Conservation (phyloP, 306 rosid species). For the Abrus pulchellus region DNA sequence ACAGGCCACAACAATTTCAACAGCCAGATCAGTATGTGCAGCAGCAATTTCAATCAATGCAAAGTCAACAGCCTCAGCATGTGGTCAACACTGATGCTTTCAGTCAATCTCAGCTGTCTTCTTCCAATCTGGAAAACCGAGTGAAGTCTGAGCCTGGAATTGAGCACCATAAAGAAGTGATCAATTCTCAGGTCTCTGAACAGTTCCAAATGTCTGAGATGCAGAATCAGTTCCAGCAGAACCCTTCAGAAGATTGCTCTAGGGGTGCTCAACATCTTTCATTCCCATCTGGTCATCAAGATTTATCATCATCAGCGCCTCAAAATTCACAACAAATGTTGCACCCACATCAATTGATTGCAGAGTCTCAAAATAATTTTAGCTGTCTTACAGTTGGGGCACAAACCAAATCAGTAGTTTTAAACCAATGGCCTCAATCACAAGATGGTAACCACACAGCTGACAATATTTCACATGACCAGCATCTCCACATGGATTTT, state of each 20-base stretch:
- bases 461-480: constrained; percentile 53
- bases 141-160: constrained; percentile 76
- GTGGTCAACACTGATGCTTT: constrained; percentile 65
- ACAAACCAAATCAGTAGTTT: constrained; percentile 60
- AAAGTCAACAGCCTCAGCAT: constrained; percentile 73
- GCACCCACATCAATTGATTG: constrained; percentile 60
- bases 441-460: constrained; percentile 51
- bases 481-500: constrained; percentile 54
- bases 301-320: constrained; percentile 62
- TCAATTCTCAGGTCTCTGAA: constrained; percentile 66
- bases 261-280: constrained; percentile 70
- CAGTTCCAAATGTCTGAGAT: constrained; percentile 75
- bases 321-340: constrained; percentile 75
- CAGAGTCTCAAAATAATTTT: constrained; percentile 77
- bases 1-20: constrained; percentile 77
- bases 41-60: constrained; percentile 67
- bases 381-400: constrained; percentile 72
- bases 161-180: constrained; percentile 70
- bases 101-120: constrained; percentile 68
- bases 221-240: constrained; percentile 82
- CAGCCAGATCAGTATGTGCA: constrained; percentile 71
- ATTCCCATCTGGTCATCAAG: constrained; percentile 66
- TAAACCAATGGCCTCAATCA: constrained; percentile 57
- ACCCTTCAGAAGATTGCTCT: constrained; percentile 62
- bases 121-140: constrained; percentile 66